Evolutionary conservation across 257 asterid species (phyloP).

Genomic region (Knoxia roxburghii): DNA sequence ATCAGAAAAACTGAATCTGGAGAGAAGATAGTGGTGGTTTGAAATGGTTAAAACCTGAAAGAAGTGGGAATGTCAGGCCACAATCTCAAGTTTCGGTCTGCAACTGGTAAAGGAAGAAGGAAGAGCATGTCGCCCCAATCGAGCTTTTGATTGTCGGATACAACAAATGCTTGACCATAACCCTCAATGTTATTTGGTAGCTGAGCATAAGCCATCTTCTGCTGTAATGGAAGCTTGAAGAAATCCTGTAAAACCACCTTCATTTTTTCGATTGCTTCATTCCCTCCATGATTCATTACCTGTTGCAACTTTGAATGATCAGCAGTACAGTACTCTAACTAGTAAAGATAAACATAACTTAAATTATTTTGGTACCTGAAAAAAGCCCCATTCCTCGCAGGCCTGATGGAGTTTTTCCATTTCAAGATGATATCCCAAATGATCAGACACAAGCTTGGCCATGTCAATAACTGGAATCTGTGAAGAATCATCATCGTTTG

Average conservation of each 20-base stretch:
- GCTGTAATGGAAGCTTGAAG: slow-evolving; percentile 33
- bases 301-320: neutral
- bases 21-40: too few relatives aligned
- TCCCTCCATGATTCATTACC: slow-evolving; percentile 34
- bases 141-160: slow-evolving; percentile 38
- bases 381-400: slow-evolving; percentile 36
- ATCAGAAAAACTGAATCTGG: too few relatives aligned
- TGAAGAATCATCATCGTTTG: slow-evolving; percentile 15
- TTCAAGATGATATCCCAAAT: slow-evolving; percentile 15
- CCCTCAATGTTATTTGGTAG: slow-evolving; percentile 31
- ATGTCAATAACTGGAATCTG: slow-evolving; percentile 35
- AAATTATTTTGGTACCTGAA: slow-evolving; percentile 26
- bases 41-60: slow-evolving; percentile 29
- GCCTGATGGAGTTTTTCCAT: slow-evolving; percentile 32
- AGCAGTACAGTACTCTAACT: neutral
- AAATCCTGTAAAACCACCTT: slow-evolving; percentile 24
- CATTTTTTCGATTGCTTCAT: slow-evolving; percentile 30
- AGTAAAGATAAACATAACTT: neutral
- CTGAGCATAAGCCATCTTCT: slow-evolving; percentile 29
- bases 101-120: slow-evolving; percentile 23
- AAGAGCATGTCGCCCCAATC: slow-evolving; percentile 43
- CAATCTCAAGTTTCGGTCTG: slow-evolving; percentile 21
- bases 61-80: slow-evolving; percentile 27
- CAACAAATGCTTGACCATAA: slow-evolving; percentile 38
- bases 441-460: slow-evolving; percentile 19